Evolutionary conservation across 805 yeast genomes (phyloP).

Genomic region (Lipomyces sp.): DNA sequence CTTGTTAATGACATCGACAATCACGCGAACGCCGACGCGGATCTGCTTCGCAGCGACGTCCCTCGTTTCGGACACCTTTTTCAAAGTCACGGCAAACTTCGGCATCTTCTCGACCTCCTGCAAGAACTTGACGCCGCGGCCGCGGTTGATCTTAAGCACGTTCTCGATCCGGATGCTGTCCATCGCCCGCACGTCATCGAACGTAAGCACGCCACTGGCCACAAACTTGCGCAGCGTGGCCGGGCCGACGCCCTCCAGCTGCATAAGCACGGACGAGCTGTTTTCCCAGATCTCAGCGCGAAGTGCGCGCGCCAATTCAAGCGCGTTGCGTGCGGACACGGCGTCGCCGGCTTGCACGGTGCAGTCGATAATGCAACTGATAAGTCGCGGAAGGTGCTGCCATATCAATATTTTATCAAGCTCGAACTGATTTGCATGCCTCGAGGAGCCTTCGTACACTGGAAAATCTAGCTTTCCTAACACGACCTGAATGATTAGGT

Average conservation of each 20-base stretch:
- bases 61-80: slow-evolving; percentile 12
- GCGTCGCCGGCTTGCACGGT: slow-evolving; percentile 45
- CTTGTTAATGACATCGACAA: slow-evolving; percentile 29
- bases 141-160: slow-evolving; percentile 43
- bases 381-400: slow-evolving; percentile 44
- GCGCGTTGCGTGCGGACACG: slow-evolving; percentile 41
- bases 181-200: slow-evolving; percentile 38
- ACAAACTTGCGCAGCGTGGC: slow-evolving; percentile 43
- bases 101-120: slow-evolving; percentile 43
- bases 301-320: slow-evolving; percentile 43
- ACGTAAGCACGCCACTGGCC: slow-evolving; percentile 38
- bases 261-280: slow-evolving; percentile 45
- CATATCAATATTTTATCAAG: slow-evolving; percentile 48
- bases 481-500: slow-evolving; percentile 39
- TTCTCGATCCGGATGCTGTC: slow-evolving; percentile 42
- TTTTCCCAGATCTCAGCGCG: slow-evolving; percentile 53
- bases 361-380: slow-evolving; percentile 47
- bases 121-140: slow-evolving; percentile 42
- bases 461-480: slow-evolving; percentile 52
- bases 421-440: slow-evolving; percentile 42
- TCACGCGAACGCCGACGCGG: slow-evolving; percentile 30
- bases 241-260: slow-evolving; percentile 48
- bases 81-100: slow-evolving; percentile 32
- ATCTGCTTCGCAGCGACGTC: slow-evolving; percentile 22
- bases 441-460: slow-evolving; percentile 42